Evolutionary conservation across 1,284 basidiomycete species (phyloP).

Genomic region (Trichosporon coremiiforme): DNA sequence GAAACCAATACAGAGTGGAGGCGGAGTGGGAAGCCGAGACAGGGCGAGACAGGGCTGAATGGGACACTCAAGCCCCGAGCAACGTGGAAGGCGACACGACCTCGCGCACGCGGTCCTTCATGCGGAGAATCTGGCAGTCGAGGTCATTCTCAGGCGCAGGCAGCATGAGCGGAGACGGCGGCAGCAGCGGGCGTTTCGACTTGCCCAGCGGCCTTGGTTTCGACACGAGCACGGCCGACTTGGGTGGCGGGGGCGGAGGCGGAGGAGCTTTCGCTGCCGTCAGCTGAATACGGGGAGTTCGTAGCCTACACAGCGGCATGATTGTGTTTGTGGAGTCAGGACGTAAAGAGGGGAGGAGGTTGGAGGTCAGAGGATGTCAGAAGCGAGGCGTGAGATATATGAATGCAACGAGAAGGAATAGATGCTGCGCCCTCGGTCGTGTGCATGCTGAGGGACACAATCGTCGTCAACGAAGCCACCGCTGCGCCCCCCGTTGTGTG

Average conservation of each 20-base stretch:
- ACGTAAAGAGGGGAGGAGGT: no score
- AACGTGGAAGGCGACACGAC: slow-evolving; percentile 4
- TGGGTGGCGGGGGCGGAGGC: neutral
- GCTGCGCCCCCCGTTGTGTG: neutral
- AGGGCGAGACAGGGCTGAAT: no score
- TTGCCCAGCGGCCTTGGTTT: neutral
- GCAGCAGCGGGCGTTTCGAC: neutral
- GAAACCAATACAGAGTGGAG: neutral
- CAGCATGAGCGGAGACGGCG: slow-evolving; percentile 22
- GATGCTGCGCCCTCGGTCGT: neutral
- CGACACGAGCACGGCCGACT: neutral
- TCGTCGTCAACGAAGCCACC: slow-evolving; percentile 3
- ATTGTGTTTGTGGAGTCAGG: neutral
- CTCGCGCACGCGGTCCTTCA: neutral
- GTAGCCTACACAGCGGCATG: neutral
- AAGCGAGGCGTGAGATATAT: neutral
- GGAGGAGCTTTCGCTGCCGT: neutral
- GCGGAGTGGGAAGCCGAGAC: no score
- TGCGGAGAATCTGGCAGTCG: neutral
- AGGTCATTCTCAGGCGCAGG: slow-evolving; percentile 15
- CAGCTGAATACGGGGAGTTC: neutral
- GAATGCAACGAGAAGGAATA: neutral
- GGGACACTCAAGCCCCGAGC: neutral
- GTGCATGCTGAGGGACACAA: neutral
- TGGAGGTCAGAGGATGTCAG: neutral